A percentile compares a stretch with the other conserved stretches of the same genome.
Evolutionary conservation across 768 basidiomycete genomes (phyloP).

Genomic region (Kwoniella dejecticola): DNA sequence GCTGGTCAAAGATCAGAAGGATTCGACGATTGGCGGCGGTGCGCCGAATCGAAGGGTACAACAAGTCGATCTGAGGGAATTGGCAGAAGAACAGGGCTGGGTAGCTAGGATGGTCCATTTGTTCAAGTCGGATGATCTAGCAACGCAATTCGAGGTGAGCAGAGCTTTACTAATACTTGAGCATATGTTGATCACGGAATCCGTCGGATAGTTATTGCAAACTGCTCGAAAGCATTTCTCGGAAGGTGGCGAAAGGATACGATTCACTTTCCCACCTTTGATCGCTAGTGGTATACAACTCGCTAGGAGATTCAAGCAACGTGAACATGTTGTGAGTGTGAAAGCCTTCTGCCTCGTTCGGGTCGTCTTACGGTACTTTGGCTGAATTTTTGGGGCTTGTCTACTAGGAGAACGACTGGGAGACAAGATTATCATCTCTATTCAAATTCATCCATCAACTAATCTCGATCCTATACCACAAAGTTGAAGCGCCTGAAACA

Average conservation of each 20-base stretch:
- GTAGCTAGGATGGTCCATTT: slow-evolving; percentile 96
- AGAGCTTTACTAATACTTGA: no score
- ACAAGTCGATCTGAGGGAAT: slow-evolving; percentile 75
- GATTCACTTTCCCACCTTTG: slow-evolving; percentile 93
- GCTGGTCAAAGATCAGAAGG: slow-evolving; percentile 72
- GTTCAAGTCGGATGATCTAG: slow-evolving; percentile 83
- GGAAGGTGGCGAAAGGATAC: slow-evolving; percentile 89
- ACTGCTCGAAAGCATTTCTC: slow-evolving; percentile 80
- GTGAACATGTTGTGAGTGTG: slow-evolving; percentile 61
- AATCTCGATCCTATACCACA: slow-evolving; percentile 86
- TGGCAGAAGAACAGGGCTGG: slow-evolving; percentile 99
- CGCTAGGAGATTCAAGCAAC: slow-evolving; percentile 83
- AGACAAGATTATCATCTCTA: slow-evolving; percentile 77
- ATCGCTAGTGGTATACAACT: slow-evolving; percentile 92
- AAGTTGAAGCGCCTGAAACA: slow-evolving; percentile 83
- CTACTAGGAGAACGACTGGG: slow-evolving; percentile 88
- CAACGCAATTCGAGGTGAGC: slow-evolving; percentile 83
- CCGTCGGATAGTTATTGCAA: slow-evolving; percentile 58
- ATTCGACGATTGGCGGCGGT: slow-evolving; percentile 62
- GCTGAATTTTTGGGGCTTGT: neutral
- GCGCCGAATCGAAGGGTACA: slow-evolving; percentile 49
- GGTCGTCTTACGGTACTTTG: no score
- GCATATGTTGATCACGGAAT: neutral
- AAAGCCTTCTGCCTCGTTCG: neutral
- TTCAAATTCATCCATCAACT: slow-evolving; percentile 94